Conservation (phyloP, 495 filamentous ascomycete species). For the Tetracladium setigerum region DNA sequence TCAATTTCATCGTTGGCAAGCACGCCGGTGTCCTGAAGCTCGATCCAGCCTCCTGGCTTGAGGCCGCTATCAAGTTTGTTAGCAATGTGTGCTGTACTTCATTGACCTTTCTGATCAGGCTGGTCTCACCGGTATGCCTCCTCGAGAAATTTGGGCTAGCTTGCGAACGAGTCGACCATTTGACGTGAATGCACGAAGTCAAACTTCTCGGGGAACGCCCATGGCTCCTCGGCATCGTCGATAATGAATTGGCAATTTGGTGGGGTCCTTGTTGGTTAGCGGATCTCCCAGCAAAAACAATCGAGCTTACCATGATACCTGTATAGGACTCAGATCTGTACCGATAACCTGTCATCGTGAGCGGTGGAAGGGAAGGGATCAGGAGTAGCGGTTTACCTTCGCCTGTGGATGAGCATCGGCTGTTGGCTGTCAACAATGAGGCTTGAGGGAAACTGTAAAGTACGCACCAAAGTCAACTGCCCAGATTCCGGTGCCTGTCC, state of each 20-base stretch:
- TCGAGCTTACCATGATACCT: slow-evolving; percentile 26
- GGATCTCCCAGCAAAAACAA: neutral
- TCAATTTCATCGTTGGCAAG: slow-evolving; percentile 21
- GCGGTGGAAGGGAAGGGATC: slow-evolving; percentile 9
- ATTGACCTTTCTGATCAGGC: slow-evolving; percentile 19
- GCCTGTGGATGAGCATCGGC: slow-evolving; percentile 14
- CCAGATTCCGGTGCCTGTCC: no score
- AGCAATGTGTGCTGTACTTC: neutral
- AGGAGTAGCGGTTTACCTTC: slow-evolving; percentile 16
- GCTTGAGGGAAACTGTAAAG: slow-evolving; percentile 3
- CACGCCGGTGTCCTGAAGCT: slow-evolving; percentile 34
- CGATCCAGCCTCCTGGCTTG: slow-evolving; percentile 40
- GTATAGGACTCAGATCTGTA: slow-evolving; percentile 23
- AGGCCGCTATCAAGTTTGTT: slow-evolving; percentile 18
- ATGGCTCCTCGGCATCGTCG: slow-evolving; percentile 44
- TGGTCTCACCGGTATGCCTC: slow-evolving; percentile 31
- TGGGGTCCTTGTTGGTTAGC: slow-evolving; percentile 25
- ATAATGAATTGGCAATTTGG: slow-evolving; percentile 41
- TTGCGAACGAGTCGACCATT: slow-evolving; percentile 32
- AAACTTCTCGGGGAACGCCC: slow-evolving; percentile 35
- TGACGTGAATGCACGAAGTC: slow-evolving; percentile 42
- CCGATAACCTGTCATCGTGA: slow-evolving; percentile 30
- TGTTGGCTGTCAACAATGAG: slow-evolving; percentile 7
- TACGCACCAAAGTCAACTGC: slow-evolving; percentile 24
- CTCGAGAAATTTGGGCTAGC: slow-evolving; percentile 31